A percentile compares a stretch with the other conserved stretches of the same genome.
phyloP scores from a whole-genome alignment of 805 yeast genomes.

The Ogataea nakhonphanomensis region DNA sequence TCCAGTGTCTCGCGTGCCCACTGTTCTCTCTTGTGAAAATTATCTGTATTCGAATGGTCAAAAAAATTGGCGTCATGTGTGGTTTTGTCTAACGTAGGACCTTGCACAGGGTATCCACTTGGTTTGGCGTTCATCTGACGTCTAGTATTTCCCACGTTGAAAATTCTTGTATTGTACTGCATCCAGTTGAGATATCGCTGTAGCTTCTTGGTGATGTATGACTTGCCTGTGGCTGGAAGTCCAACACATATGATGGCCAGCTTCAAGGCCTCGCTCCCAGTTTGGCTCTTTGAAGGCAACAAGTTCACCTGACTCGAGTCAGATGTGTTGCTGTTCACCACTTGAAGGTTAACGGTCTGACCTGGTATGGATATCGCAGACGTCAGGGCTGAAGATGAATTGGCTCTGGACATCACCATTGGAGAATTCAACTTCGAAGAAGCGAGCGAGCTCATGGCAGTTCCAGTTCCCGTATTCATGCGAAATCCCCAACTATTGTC shows the following conservation, averaged over 20 bases:
- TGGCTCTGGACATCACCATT: slow-evolving; percentile 18
- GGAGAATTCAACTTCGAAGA: slow-evolving; percentile 26
- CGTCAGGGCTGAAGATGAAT: slow-evolving; percentile 24
- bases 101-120: slow-evolving; percentile 35
- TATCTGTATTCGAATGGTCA: slow-evolving; percentile 41
- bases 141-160: slow-evolving; percentile 74
- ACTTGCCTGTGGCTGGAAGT: slow-evolving; percentile 74
- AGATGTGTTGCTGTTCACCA: slow-evolving; percentile 13
- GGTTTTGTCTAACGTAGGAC: slow-evolving; percentile 30
- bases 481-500: too few relatives aligned
- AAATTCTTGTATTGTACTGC: slow-evolving; percentile 61
- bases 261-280: slow-evolving; percentile 35
- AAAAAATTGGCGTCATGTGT: slow-evolving; percentile 41
- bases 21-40: slow-evolving; percentile 42
- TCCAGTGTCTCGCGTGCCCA: slow-evolving; percentile 53
- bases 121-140: slow-evolving; percentile 49
- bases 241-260: slow-evolving; percentile 72
- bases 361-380: slow-evolving; percentile 29
- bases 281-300: slow-evolving; percentile 9
- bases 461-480: slow-evolving; percentile 3
- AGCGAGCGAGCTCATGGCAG: slow-evolving; percentile 20
- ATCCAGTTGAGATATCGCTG: slow-evolving; percentile 56
- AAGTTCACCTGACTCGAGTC: slow-evolving; percentile 5
- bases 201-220: slow-evolving; percentile 64
- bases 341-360: slow-evolving; percentile 22